Conservation (phyloP, 306 rosid genomes). For the Cicer arietinum region DNA sequence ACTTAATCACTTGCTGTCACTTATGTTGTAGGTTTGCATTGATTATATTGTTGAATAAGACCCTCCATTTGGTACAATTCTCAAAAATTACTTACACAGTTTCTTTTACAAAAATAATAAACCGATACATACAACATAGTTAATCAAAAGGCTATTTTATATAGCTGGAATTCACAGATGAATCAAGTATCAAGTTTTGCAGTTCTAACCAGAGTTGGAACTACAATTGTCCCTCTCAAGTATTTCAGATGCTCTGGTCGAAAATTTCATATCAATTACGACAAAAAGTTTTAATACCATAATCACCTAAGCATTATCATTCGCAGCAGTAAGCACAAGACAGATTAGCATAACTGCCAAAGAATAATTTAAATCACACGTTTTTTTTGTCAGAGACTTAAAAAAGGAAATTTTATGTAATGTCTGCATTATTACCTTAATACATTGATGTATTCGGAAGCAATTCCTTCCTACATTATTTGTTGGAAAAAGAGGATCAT, state of each 20-base stretch:
- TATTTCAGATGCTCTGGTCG: background rate
- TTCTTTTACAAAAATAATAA: slow-evolving; percentile 26
- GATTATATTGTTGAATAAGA: slow-evolving; percentile 4
- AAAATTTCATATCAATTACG: background rate
- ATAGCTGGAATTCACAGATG: background rate
- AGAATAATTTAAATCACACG: background rate
- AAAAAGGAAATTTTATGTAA: background rate
- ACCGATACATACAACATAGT: background rate
- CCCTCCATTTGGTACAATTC: background rate
- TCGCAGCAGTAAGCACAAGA: background rate
- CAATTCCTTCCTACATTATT: slow-evolving; percentile 98
- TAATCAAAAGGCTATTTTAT: slow-evolving; percentile 28
- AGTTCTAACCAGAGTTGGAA: slow-evolving; percentile 5
- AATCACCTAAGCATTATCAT: slow-evolving; percentile 13
- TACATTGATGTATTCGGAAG: slow-evolving; percentile 95
- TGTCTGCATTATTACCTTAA: slow-evolving; percentile 67
- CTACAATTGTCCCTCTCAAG: slow-evolving; percentile 14
- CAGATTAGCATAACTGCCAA: background rate
- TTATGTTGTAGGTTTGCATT: slow-evolving; percentile 15
- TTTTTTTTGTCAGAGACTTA: slow-evolving; percentile 12
- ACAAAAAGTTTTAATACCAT: background rate
- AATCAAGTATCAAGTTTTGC: background rate
- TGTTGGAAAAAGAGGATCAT: slow-evolving; percentile 90
- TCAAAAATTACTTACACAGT: background rate
- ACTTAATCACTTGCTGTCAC: background rate